Conservation (phyloP, 2,329 filamentous ascomycete genomes). For the Clarireedia paspali region DNA sequence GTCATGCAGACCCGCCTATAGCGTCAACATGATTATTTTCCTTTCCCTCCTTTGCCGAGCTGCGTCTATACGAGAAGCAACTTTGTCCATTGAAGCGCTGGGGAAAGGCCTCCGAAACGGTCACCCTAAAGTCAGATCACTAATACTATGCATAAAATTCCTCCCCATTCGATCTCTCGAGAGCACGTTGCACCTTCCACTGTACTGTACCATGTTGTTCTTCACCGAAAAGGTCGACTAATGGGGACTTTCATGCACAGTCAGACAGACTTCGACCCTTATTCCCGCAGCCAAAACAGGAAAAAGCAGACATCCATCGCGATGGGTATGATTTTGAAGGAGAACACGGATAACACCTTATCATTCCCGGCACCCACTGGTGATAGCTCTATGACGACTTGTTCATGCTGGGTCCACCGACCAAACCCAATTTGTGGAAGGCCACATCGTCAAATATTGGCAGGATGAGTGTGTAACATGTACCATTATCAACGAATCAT, state of each 20-base stretch:
- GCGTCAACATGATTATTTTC: slow-evolving; percentile 3
- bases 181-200: neutral
- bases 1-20: slow-evolving; percentile 6
- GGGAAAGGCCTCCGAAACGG: slow-evolving; percentile 3
- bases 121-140: slow-evolving; percentile 2
- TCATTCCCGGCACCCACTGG: neutral
- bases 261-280: neutral
- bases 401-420: neutral
- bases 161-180: neutral
- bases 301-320: neutral
- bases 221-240: neutral
- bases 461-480: neutral
- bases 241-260: neutral
- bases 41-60: slow-evolving; percentile 4
- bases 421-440: neutral
- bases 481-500: neutral
- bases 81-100: slow-evolving; percentile 8
- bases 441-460: neutral
- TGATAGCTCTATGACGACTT: neutral
- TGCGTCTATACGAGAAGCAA: slow-evolving; percentile 10
- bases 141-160: slow-evolving; percentile 1
- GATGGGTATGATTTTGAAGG: neutral
- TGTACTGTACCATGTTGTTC: neutral
- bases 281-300: neutral
- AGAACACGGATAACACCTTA: neutral